These are phyloP conservation scores for Myriosclerotinia curreyana DNA, from an alignment of 2,329 filamentous ascomycete species.

Conservation along the genomic window DNA sequence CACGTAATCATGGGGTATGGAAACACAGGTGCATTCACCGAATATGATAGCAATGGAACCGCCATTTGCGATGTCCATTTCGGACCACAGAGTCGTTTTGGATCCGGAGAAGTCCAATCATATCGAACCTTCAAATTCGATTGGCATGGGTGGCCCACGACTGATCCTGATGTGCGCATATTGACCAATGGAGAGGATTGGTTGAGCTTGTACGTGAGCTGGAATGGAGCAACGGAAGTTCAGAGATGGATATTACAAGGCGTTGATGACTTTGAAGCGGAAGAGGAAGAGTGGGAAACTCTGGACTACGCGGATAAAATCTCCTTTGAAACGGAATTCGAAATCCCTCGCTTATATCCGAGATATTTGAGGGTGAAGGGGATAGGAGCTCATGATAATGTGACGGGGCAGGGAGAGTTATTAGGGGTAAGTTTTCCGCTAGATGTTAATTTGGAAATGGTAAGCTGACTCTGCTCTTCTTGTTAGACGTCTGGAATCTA, in stretches of 20 bases:
- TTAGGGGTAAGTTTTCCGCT: slow-evolving; percentile 18
- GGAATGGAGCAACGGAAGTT: slow-evolving; percentile 52
- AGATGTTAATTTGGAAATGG: slow-evolving; percentile 17
- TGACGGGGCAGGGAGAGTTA: slow-evolving; percentile 3
- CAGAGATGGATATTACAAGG: slow-evolving; percentile 42
- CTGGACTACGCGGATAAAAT: slow-evolving; percentile 17
- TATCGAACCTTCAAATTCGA: slow-evolving; percentile 43
- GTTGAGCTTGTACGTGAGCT: slow-evolving; percentile 50
- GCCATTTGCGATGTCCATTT: slow-evolving; percentile 40
- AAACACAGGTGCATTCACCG: slow-evolving; percentile 29
- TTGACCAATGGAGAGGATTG: slow-evolving; percentile 34
- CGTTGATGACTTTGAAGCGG: slow-evolving; percentile 5
- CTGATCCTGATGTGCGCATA: slow-evolving; percentile 42
- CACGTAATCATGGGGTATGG: slow-evolving; percentile 35
- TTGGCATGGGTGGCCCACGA: slow-evolving; percentile 42
- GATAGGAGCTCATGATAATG: neutral
- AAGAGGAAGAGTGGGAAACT: slow-evolving; percentile 12
- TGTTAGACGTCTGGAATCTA: slow-evolving; percentile 7
- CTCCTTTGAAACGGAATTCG: slow-evolving; percentile 17
- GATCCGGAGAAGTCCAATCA: slow-evolving; percentile 39
- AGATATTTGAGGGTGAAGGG: slow-evolving; percentile 18
- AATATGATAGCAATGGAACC: slow-evolving; percentile 37
- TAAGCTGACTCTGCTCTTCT: slow-evolving; percentile 17
- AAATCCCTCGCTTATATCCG: slow-evolving; percentile 7
- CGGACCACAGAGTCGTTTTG: slow-evolving; percentile 40